Conservation (phyloP, 2,329 filamentous ascomycete genomes). For the Pseudogymnoascus sp. region DNA sequence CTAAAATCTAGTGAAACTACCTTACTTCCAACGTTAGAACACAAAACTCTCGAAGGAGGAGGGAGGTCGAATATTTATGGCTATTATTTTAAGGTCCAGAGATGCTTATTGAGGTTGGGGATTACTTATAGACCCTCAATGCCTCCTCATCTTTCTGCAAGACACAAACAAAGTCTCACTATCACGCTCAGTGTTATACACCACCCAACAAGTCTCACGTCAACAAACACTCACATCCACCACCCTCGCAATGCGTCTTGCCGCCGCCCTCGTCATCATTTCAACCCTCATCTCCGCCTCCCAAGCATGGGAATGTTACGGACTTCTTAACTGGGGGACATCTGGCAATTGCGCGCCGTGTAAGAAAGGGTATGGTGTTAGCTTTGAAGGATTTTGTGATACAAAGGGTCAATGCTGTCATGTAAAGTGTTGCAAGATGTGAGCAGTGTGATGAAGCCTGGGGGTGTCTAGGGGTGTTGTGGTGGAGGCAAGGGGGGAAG, state of each 20-base stretch:
- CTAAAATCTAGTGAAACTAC: background rate
- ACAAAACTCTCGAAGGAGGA: too few relatives aligned
- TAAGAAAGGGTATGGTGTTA: background rate
- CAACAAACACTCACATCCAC: background rate
- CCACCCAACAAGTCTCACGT: background rate
- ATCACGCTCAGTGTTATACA: too few relatives aligned
- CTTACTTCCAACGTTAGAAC: background rate
- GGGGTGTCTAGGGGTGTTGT: too few relatives aligned
- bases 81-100: too few relatives aligned
- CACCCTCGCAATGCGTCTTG: background rate
- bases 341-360: background rate
- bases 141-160: background rate
- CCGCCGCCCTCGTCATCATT: background rate
- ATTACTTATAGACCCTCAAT: background rate
- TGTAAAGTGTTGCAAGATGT: background rate
- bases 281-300: background rate
- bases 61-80: too few relatives aligned
- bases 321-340: background rate
- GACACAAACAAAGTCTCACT: background rate
- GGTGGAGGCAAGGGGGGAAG: background rate
- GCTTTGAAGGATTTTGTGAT: background rate
- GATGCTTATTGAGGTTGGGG: too few relatives aligned
- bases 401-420: background rate
- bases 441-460: too few relatives aligned
- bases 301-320: background rate